phyloP scores from a whole-genome alignment of 768 basidiomycete genomes.

The Termitomyces sp. region DNA sequence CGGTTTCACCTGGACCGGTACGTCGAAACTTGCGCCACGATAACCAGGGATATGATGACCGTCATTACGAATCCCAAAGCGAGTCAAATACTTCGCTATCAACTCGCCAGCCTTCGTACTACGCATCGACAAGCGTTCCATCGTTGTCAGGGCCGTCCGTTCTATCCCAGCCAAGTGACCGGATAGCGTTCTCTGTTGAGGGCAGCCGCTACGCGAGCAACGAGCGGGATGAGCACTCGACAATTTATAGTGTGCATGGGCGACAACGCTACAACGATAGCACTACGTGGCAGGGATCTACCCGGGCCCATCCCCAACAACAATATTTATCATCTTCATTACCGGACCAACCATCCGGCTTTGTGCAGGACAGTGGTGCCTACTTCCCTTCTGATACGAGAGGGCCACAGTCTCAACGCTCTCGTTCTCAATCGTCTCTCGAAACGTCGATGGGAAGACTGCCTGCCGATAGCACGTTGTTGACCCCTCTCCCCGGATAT shows the following conservation, averaged over 20 bases:
- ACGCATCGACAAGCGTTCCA: constrained; percentile 20
- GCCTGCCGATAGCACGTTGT: constrained; percentile 59
- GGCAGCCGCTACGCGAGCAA: constrained; percentile 27
- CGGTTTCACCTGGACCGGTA: constrained; percentile 30
- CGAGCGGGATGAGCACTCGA: constrained; percentile 25
- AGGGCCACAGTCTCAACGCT: constrained; percentile 11
- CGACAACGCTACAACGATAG: constrained; percentile 26
- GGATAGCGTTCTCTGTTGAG: constrained; percentile 25
- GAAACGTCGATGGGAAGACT: constrained; percentile 34
- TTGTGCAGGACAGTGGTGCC: constrained; percentile 16
- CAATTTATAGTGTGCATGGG: constrained; percentile 17
- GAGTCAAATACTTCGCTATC: constrained; percentile 15
- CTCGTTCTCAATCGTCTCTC: constrained; percentile 18
- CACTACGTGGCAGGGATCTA: constrained; percentile 30
- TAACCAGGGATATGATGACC: constrained; percentile 23
- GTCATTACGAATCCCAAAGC: constrained; percentile 24
- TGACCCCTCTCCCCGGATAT: constrained; percentile 67
- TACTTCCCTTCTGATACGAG: constrained; percentile 24
- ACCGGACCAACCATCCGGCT: constrained; percentile 17
- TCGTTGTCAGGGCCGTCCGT: constrained; percentile 25
- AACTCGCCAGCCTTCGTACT: constrained; percentile 23
- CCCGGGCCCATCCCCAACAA: constrained; percentile 18
- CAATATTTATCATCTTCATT: constrained; percentile 24
- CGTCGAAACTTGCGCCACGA: constrained; percentile 29
- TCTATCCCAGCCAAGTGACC: constrained; percentile 21